phyloP scores from a whole-genome alignment of 129 eudicot species.

The Heracleum sosnowskyi region DNA sequence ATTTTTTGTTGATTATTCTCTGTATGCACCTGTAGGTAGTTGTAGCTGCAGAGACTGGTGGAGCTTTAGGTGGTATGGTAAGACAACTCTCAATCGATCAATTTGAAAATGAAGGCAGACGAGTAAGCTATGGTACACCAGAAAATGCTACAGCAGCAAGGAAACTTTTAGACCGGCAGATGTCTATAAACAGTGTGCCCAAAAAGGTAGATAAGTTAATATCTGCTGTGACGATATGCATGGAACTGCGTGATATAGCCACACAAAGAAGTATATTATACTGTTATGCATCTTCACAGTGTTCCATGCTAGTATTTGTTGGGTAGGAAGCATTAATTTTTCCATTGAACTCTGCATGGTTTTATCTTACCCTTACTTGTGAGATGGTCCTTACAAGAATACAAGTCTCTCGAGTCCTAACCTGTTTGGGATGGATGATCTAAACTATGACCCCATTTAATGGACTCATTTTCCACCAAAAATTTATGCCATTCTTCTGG shows the following conservation, averaged over 20 bases:
- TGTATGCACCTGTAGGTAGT: conserved; percentile 56
- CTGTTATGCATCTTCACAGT: not conserved
- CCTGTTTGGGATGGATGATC: not conserved
- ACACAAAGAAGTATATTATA: not conserved
- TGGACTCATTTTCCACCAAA: not conserved
- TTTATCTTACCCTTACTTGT: too few relatives aligned
- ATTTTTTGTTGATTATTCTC: conserved; percentile 8
- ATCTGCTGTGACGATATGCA: not conserved
- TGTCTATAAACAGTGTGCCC: conserved; percentile 88
- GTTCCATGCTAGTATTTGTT: not conserved
- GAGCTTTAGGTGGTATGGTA: conserved; percentile 97
- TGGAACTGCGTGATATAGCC: not conserved
- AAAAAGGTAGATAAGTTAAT: conserved; percentile 56
- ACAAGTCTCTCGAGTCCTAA: too few relatives aligned
- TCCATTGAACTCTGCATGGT: not conserved
- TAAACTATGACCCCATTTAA: not conserved
- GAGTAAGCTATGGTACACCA: conserved; percentile 93
- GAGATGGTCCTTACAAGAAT: too few relatives aligned
- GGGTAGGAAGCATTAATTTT: not conserved
- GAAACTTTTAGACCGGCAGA: conserved; percentile 85
- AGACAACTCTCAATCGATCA: conserved; percentile 94
- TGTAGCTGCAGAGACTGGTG: conserved; percentile 96
- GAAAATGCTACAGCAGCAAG: conserved; percentile 97
- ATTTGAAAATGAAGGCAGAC: conserved; percentile 95
- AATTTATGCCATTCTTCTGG: not conserved